Base-by-base conservation (phyloP, 2,329 filamentous ascomycete species). In the Plenodomus biglobosus region DNA sequence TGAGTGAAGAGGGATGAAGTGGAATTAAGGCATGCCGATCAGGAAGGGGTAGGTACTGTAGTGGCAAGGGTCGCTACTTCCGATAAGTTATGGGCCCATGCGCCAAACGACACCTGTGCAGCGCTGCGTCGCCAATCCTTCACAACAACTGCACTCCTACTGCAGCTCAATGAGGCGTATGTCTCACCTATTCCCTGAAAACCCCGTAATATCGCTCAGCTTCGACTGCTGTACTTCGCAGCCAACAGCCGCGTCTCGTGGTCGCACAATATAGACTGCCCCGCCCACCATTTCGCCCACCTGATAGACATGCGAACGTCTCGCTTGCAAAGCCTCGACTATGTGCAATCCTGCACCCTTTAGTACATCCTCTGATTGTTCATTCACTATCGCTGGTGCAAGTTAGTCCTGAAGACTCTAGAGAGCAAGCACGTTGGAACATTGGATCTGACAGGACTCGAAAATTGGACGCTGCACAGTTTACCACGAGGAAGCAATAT, bases 21-120 rank as follows among this genome's bases (percentile, higher is more conserved):
- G 54, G 40, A 55, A 55, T 57, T 55, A 59, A 57, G 56, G 18
- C 35, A 59, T 51, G 56, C 40, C 55, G 56, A 59, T 59, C 53
- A 44, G 45, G 46, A 24, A 42, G 47, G 45, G 52, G 46, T 44
- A 40, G 38, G 46, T 40, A 50, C 44, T 45, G 46, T 32, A 32
- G 27, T 32, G 27, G 27, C 27, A 32, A 32, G 27, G 27, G 27
- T 32, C 27, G 27, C 27, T 32, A 32, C 27, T 32, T 32, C 27
- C 27, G 27, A 6, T 15, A 32, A n/a, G 38, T 47, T 40, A 24
- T 32, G 34, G 52, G 47, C 52, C 53, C 54, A 50, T 53, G 56
- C 56, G 46, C 54, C 45, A 46, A 42, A 32, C 27, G 27, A 44
- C 38, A 43, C 42, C 46, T 34, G 22, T 44, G 41, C 40, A 38